These are phyloP conservation scores for Pseudogymnoascus sp. DNA, from an alignment of 2,329 filamentous ascomycete species.

Conservation along the genomic window DNA sequence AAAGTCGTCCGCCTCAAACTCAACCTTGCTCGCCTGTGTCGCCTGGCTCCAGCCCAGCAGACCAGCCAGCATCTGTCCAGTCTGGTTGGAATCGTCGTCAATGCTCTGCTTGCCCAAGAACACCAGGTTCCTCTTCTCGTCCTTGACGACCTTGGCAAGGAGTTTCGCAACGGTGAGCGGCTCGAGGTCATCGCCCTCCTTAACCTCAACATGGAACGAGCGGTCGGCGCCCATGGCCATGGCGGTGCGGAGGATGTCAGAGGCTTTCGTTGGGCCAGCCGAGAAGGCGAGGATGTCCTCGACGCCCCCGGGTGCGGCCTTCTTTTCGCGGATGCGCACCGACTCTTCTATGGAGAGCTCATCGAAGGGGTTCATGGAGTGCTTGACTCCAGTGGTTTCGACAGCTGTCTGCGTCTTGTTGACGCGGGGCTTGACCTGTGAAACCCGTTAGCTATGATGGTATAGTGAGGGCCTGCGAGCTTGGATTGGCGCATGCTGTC, in stretches of 20 bases:
- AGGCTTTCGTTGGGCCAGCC: conserved; percentile 78
- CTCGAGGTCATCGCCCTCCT: conserved; percentile 71
- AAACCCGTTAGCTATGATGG: conserved; percentile 2
- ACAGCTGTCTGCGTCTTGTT: conserved; percentile 73
- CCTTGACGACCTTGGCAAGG: conserved; percentile 68
- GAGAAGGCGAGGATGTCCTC: conserved; percentile 87
- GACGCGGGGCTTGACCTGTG: conserved; percentile 59
- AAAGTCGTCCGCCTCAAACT: conserved; percentile 59
- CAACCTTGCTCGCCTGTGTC: conserved; percentile 81
- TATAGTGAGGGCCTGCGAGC: background rate
- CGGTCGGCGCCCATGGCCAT: conserved; percentile 99
- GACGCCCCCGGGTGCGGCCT: conserved; percentile 62
- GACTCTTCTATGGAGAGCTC: conserved; percentile 97
- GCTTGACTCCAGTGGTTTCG: conserved; percentile 88
- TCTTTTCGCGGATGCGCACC: conserved; percentile 86
- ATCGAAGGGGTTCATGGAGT: conserved; percentile 98
- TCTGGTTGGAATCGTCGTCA: conserved; percentile 92
- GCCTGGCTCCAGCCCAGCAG: conserved; percentile 89
- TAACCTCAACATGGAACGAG: conserved; percentile 75
- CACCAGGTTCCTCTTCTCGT: conserved; percentile 84
- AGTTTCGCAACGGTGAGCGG: conserved; percentile 90
- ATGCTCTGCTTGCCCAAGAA: conserved; percentile 97
- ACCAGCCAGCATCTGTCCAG: conserved; percentile 94
- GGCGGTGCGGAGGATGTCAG: conserved; percentile 84
- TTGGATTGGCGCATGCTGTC: background rate